Conservation (phyloP, 768 basidiomycete species). For the Holtermannia corniformis region DNA sequence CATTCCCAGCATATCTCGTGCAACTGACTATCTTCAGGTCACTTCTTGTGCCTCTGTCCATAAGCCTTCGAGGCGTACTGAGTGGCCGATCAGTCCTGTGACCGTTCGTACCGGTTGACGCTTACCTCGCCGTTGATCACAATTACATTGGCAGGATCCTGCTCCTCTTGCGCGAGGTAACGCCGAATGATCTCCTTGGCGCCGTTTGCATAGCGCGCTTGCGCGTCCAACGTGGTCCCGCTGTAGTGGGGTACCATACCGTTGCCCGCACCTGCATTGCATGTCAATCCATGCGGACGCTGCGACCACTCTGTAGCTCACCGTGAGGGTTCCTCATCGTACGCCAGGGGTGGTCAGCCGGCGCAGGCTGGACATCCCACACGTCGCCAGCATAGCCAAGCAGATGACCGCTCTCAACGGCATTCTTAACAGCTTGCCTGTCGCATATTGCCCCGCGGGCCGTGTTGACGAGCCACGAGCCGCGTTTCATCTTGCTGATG, state of each 20-base stretch:
- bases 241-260: constrained; percentile 66
- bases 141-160: constrained; percentile 74
- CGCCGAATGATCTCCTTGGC: constrained; percentile 35
- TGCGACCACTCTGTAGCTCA: too few species aligned
- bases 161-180: constrained; percentile 47
- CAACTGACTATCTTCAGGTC: too few species aligned
- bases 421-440: constrained; percentile 66
- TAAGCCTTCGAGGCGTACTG: constrained; percentile 38
- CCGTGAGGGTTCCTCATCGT: constrained; percentile 66
- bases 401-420: constrained; percentile 66
- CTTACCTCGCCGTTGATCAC: constrained; percentile 53
- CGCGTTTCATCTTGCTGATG: constrained; percentile 80
- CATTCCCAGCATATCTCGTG: too few species aligned
- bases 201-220: constrained; percentile 66
- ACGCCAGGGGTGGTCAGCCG: constrained; percentile 77
- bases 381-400: constrained; percentile 45
- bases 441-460: constrained; percentile 87
- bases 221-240: constrained; percentile 82
- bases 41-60: constrained; percentile 26
- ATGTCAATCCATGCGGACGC: not conserved
- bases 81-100: not conserved
- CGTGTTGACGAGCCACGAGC: constrained; percentile 86
- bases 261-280: constrained; percentile 57
- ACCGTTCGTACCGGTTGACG: not conserved
- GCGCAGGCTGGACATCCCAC: constrained; percentile 66